phyloP scores from a whole-genome alignment of 176 grass and related monocot species.

The Melocanna baccifera region DNA sequence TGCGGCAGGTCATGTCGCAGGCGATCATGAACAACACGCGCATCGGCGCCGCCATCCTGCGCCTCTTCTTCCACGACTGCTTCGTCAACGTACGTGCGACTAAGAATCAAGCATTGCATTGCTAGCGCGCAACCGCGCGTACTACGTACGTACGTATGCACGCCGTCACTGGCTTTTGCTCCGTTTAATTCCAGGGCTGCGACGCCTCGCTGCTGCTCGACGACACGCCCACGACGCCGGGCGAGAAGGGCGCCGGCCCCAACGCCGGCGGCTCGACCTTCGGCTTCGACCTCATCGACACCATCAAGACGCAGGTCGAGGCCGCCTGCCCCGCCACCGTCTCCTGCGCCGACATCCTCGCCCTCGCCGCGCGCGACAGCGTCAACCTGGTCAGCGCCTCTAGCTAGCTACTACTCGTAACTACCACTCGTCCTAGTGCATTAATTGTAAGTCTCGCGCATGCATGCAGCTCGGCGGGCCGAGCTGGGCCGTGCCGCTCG shows the following conservation, averaged over 20 bases:
- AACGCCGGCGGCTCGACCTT: conserved; percentile 56
- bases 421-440: background rate
- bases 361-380: conserved; percentile 55
- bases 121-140: no score
- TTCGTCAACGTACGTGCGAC: conserved; percentile 67
- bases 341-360: conserved; percentile 74
- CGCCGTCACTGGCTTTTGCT: background rate
- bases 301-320: conserved; percentile 65
- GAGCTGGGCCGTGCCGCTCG: conserved; percentile 64
- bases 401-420: background rate
- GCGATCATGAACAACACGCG: conserved; percentile 40
- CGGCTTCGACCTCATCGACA: conserved; percentile 59
- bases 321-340: conserved; percentile 60
- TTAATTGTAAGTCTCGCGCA: background rate
- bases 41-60: conserved; percentile 70
- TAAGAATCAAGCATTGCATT: background rate
- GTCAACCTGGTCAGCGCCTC: conserved; percentile 55
- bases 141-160: conserved; percentile 11
- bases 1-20: conserved; percentile 54
- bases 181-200: conserved; percentile 47
- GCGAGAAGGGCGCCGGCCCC: conserved; percentile 67
- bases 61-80: conserved; percentile 96
- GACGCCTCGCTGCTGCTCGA: conserved; percentile 84
- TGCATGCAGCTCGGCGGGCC: conserved; percentile 67
- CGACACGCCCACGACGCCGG: conserved; percentile 47